phyloP scores from a whole-genome alignment of 768 basidiomycete species.

The Boletus tomentosulus region DNA sequence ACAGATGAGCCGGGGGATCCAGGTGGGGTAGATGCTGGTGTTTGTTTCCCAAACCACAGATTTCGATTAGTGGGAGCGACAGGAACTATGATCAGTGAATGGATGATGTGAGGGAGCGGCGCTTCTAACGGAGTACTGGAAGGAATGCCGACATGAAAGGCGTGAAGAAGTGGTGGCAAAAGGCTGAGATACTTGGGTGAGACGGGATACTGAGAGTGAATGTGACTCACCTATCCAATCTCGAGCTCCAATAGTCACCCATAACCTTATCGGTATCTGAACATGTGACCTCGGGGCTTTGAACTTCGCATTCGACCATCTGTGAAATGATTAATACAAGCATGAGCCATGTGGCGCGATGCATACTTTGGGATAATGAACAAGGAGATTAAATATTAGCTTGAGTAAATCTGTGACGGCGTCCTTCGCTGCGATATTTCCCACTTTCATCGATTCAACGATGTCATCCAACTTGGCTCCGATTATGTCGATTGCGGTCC shows the following conservation, averaged over 20 bases:
- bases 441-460: slow-evolving; percentile 43
- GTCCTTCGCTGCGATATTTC: slow-evolving; percentile 45
- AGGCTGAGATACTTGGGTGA: slow-evolving; percentile 35
- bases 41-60: slow-evolving; percentile 56
- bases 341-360: neutral
- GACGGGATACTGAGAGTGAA: neutral
- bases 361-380: slow-evolving; percentile 75
- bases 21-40: slow-evolving; percentile 32
- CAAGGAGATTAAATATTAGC: slow-evolving; percentile 73
- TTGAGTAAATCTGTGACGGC: slow-evolving; percentile 85
- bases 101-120: slow-evolving; percentile 79
- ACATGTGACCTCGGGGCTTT: slow-evolving; percentile 20
- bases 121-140: slow-evolving; percentile 61
- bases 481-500: slow-evolving; percentile 61
- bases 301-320: slow-evolving; percentile 46
- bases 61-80: slow-evolving; percentile 50
- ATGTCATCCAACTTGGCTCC: slow-evolving; percentile 57
- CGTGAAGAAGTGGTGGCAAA: slow-evolving; percentile 64
- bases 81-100: slow-evolving; percentile 78
- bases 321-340: slow-evolving; percentile 2
- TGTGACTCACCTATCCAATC: slow-evolving; percentile 62
- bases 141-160: slow-evolving; percentile 61
- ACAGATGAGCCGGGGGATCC: slow-evolving; percentile 35
- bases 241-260: slow-evolving; percentile 72
- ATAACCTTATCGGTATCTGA: slow-evolving; percentile 43